Conservation (phyloP, 352 stramenopile genomes). For the Phytophthora idaei region DNA sequence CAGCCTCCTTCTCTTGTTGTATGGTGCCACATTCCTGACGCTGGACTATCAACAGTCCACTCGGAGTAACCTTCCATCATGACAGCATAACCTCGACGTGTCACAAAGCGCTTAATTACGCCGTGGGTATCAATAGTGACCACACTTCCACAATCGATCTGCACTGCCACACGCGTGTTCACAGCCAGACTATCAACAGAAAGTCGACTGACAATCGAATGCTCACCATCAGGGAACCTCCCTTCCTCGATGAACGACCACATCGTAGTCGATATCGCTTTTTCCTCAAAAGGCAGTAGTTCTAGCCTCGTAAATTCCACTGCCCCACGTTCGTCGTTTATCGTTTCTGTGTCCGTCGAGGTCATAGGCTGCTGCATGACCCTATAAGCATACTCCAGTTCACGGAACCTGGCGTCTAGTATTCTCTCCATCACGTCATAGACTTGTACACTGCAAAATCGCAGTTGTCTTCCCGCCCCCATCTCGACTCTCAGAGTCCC, state of each 20-base stretch:
- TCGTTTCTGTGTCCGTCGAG: constrained; percentile 7
- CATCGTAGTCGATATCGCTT: constrained; percentile 3
- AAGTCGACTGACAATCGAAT: background rate
- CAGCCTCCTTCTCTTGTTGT: constrained; percentile 12
- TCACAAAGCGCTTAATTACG: constrained; percentile 24
- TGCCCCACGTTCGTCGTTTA: background rate
- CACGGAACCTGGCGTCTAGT: constrained; percentile 9
- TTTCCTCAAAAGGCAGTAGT: constrained; percentile 19
- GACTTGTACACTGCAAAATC: background rate
- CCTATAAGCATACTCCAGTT: constrained; percentile 4
- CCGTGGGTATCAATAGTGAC: constrained; percentile 11
- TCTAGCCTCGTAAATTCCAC: constrained; percentile 10
- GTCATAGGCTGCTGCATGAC: constrained; percentile 4
- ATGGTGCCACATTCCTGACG: background rate
- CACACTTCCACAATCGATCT: background rate
- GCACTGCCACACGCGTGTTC: constrained; percentile 4
- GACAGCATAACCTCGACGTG: background rate
- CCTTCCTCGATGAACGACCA: constrained; percentile 15
- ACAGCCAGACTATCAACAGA: constrained; percentile 13
- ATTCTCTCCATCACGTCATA: constrained; percentile 27
- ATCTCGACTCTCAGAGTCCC: constrained; percentile 8
- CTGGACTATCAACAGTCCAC: constrained; percentile 4
- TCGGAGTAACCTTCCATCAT: constrained; percentile 11
- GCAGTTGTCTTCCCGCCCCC: constrained; percentile 1
- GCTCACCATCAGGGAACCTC: constrained; percentile 12